Evolutionary conservation across 768 basidiomycete species (phyloP), one percentile per base, ranked within the genome.

Genomic region (Clavulina sp.): DNA sequence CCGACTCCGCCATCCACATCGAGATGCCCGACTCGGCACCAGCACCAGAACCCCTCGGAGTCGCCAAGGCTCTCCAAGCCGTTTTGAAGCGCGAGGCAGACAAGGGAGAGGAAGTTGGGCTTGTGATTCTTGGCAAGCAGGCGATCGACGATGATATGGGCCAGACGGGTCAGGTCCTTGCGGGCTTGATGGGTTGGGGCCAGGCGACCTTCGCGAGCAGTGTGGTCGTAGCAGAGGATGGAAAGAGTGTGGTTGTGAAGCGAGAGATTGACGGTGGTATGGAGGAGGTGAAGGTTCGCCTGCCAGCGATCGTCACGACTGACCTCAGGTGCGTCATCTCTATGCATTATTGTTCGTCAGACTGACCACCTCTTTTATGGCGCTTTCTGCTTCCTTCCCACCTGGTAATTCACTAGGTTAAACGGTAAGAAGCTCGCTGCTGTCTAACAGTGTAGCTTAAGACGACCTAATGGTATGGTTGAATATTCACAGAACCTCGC

Each of bases 91-190:
- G 72, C 31, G 72, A 79, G 62, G 70, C 70, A 50, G 68, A 69
- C 16, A 19, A n/a, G 9, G 34, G 34, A 19, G 43, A 46, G 43
- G 71, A 68, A 33, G 73, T 85, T 5, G 93, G 97, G 60, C 58
- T 97, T 52, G 84, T 99, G 34, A 91, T 99, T 51, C 72, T 96
- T 67, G 95, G 95, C 2, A 99, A 99, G 68, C 95, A 99, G 65
- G 82, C 93, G 13, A 99, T 99, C 58, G 95, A 99, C 67, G 92
- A 93, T 59, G 95, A 99, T 63, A 73, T 86, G 4, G 85, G 87
- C 3, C 81, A 91, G 69, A 96, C 93, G 9, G 93, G 93, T 0
- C 92, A 95, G 64, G 96, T 97, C 87, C 73, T 97, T 26, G 92
- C 92, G 18, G 93, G 89, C 1, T 68, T 97, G 60, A 66, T 96